Evolutionary conservation across 805 yeast species (phyloP).

Genomic region (Debaryomyces hansenii): DNA sequence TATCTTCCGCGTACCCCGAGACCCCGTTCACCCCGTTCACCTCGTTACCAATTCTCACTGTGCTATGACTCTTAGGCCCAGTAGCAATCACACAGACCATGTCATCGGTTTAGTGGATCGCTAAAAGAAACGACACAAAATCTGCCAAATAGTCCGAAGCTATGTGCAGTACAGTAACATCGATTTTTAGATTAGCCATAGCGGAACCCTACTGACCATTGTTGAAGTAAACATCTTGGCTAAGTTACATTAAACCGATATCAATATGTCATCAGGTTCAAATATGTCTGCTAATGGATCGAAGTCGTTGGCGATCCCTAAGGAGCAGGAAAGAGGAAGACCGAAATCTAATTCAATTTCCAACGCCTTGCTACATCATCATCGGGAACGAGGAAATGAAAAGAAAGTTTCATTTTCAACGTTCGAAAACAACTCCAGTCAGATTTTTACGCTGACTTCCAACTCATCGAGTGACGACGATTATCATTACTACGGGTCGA

Average conservation of each 20-base stretch:
- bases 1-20: too few species aligned
- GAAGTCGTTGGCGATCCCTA: not conserved
- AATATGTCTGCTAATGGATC: not conserved
- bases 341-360: slow-evolving; percentile 16
- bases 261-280: not conserved
- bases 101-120: too few species aligned
- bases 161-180: not conserved
- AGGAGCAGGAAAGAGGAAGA: slow-evolving; percentile 1
- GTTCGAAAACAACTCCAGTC: slow-evolving; percentile 6
- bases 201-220: too few species aligned
- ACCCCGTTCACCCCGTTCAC: too few species aligned
- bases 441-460: slow-evolving; percentile 6
- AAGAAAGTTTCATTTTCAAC: slow-evolving; percentile 18
- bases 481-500: not conserved
- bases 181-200: not conserved
- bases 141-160: not conserved
- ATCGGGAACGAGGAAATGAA: slow-evolving; percentile 3
- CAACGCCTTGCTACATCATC: slow-evolving; percentile 13
- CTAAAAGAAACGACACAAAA: not conserved
- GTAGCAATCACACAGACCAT: too few species aligned
- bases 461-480: slow-evolving; percentile 9
- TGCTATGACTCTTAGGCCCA: too few species aligned
- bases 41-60: too few species aligned
- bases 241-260: not conserved
- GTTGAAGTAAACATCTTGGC: too few species aligned